Base-by-base conservation (phyloP, 305 asterid genomes). In the Plantago coronopus region DNA sequence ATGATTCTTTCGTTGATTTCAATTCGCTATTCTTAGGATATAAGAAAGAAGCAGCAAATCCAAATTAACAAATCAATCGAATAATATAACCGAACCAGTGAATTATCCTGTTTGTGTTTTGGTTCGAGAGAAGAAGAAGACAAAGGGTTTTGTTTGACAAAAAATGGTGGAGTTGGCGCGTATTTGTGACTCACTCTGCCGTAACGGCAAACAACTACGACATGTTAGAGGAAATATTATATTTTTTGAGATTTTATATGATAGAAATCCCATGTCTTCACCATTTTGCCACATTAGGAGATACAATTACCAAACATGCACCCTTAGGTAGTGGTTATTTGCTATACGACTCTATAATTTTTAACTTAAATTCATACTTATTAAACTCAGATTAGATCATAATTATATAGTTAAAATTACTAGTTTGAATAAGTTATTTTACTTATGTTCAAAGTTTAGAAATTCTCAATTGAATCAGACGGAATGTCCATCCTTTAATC, bases 1-100 rank as follows among this genome's bases (percentile, higher is more conserved):
- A 51, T 51, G 38, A 3, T 21, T 27, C 31, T 27, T 31, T 31
- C 11, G 9, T 31, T 31, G 38, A 31, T 31, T 27, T 27, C 5
- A 27, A 2, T 51, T 51, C 15, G 57, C 57, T 53, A 23, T 53
- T 53, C 57, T 53, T 53, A 37, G 57, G 38, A 31, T 7, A 31
- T 0, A 31, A 31, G 5, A 8, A 1, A 2, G 8, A 31, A 31
- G 6, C 1, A 11, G 38, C 38, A 31, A 31, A 31, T 31, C 11
- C 6, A 31, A 31, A 31, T 31, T 11, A 31, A 31, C 11, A 1
- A 8, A 31, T 31, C 11, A 1, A 8, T 1, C 8, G 9, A 27
- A 27, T 31, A 11, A 31, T 31, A 5, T 11, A 31, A 31, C 38
- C 38, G 11, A 31, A 31, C 6, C 38, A 31, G 4, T 50, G 5